Evolutionary conservation across 768 basidiomycete species (phyloP), one percentile per base, ranked within the genome.

Genomic region (Lanmaoa rubissima): DNA sequence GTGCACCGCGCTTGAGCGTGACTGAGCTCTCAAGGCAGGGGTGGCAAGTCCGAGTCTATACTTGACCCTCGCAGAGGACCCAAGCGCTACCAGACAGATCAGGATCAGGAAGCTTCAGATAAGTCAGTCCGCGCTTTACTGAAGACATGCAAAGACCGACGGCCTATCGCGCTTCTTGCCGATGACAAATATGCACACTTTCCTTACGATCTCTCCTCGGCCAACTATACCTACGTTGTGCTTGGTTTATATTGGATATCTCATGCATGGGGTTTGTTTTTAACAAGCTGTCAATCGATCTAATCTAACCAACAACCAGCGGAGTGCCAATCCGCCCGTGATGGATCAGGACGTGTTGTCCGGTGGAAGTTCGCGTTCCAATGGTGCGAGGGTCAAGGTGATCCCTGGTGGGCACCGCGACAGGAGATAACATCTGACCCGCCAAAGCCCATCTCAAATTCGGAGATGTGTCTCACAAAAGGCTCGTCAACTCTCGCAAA

Each of bases 361-460:
- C 77, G 90, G 8, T 90, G 83, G 67, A 93, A 92, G 67, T 92
- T 93, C 63, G 85, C 86, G 5, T 93, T 93, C 61, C 86, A 87
- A 61, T 93, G 90, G 90, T 90, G 88, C 60, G 81, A 85, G 57
- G 80, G 77, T 42, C 91, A 92, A 74, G 88, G 72, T 6, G 62
- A 69, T 39, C 81, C 81, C 1, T 82, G 82, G 82, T 83, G 82
- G 81, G 45, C 50, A 71, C 61, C 60, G 11, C 63, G 31, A 32
- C 51, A 31, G 16, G 48, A 48, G 26, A 9, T n/a, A 14, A n/a
- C 41, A 14, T 32, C 46, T 9, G 17, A 45, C 13, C 28, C 47
- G 16, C 42, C 34, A 9, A 49, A 11, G n/a, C 11, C 45, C 31
- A 21, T 42, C 16, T 48, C 44, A 26, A 34, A 32, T 21, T 12